Base-by-base conservation (phyloP, 345 rosid genomes). In the Melaleuca alternifolia region DNA sequence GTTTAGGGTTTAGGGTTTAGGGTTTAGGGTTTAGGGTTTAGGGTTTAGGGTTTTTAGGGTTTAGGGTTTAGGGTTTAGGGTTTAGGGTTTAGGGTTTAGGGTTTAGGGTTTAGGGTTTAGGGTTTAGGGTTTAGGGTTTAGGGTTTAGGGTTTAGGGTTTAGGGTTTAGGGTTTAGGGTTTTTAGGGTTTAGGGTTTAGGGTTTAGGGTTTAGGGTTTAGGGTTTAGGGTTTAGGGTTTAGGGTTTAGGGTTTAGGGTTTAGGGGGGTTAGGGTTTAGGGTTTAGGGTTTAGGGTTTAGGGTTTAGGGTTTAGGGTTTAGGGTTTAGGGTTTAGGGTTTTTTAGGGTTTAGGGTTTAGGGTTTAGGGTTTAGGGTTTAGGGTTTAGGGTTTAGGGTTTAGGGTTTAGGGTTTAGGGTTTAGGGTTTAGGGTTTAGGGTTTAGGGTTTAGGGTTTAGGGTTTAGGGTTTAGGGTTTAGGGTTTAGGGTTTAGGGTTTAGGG, bases 1-100 rank as follows among this genome's bases (percentile, higher is more conserved):
- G 84, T 46, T 46, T 83, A 83, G 84, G 86, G 86, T 53, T 84
- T 84, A 56, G 76, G 86, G 86, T 53, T 84, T 52, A 16, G 85
- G 85, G 76, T 84, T 84, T 84, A 84, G 85, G 85, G 85, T 84
- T 52, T 84, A 84, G 26, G 85, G 85, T 54, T 84, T 53, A 84
- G 85, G 85, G 48, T 84, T 84, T 84, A 54, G 85, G 76, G 85
- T n/a, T n/a, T 84, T 84, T 84, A 84, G 85, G 85, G 85, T 84
- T 84, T 84, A 52, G 85, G 85, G 71, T 52, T 84, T 84, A 52
- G 85, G 85, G 85, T 84, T 84, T 84, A 54, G 84, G 76, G 85
- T 84, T 84, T 84, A 84, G 85, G 85, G 85, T 84, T 84, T 84
- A 54, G 85, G 85, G 75, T 84, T 52, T 37, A 54, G 62, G 76